Evolutionary conservation across 1,139 yeast species (phyloP), one percentile per base, ranked within the genome.

Genomic region (Lodderomyces oxycetoniae): DNA sequence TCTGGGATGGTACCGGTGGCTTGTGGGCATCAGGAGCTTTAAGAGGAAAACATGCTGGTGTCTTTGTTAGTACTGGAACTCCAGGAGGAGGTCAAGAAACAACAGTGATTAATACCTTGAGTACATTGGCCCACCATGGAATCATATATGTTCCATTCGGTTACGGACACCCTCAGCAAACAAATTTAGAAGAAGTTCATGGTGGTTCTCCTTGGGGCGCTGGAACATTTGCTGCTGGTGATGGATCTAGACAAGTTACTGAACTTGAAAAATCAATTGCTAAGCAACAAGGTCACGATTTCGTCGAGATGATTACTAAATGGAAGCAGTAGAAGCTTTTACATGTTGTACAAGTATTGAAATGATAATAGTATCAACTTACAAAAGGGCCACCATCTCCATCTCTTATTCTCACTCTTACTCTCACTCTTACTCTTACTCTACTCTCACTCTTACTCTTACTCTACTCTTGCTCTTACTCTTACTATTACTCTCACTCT

Each of bases 161-260:
- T 38, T 61, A 61, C 51, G 51, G 55, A 17, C 52, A 53, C 46
- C 53, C 57, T 15, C 50, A 48, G 32, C 39, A 59, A 39, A 42
- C 61, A 38, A 49, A 49, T 46, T 39, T 60, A 38, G 55, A 53
- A 2, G 66, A 61, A 48, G 49, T 54, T 33, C 68, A 60, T 44
- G 70, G 70, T 38, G 59, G 63, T 21, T 60, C 67, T 33, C 64
- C 69, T 30, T 63, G 65, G 62, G 70, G 69, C 42, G 66, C 69
- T 26, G 70, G 70, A 37, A 48, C 64, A 33, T 57, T 52, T 41
- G 67, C 70, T 24, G 63, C 60, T 30, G 46, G 51, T 12, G 66
- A 59, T 40, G 69, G 70, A 27, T 53, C 63, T 27, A 60, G 69
- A 55, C 43, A 48, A 36, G 64, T 64, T 17, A 42, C 56, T 38